Percentiles rank a stretch among this genome's conserved stretches.
phyloP scores from a whole-genome alignment of 176 grass and related monocot genomes.

The Eleusine indica region DNA sequence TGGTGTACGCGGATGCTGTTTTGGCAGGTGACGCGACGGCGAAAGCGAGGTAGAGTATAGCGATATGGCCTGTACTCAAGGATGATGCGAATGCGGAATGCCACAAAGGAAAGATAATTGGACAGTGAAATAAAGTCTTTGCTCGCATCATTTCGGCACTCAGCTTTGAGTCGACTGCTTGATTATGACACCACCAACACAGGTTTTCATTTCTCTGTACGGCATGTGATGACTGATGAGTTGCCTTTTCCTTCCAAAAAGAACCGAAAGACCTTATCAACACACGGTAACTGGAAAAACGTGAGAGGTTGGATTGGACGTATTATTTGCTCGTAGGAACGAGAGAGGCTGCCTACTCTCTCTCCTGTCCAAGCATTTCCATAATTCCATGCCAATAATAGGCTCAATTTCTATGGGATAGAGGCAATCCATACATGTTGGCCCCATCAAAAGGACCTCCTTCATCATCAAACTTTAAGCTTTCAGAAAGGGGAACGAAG shows the following conservation, averaged over 20 bases:
- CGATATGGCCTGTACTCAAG: background rate
- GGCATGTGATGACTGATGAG: background rate
- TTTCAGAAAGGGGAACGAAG: no score
- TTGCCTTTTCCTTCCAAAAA: background rate
- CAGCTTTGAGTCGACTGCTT: background rate
- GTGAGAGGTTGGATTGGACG: no score
- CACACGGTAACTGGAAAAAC: no score
- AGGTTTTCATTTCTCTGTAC: background rate
- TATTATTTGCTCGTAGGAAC: background rate
- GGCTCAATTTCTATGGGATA: background rate
- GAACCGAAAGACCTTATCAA: background rate
- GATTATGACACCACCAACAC: background rate
- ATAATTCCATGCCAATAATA: constrained; percentile 22
- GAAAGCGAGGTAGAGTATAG: background rate
- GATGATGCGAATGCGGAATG: background rate
- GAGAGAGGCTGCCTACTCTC: background rate
- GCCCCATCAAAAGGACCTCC: background rate
- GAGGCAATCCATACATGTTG: background rate
- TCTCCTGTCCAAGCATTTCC: constrained; percentile 2
- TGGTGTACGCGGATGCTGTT: background rate
- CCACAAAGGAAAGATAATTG: background rate
- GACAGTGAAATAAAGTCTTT: background rate
- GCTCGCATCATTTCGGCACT: background rate
- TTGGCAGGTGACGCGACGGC: background rate
- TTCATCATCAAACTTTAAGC: background rate